phyloP scores from a whole-genome alignment of 768 basidiomycete genomes.

The Amanita thiersii region DNA sequence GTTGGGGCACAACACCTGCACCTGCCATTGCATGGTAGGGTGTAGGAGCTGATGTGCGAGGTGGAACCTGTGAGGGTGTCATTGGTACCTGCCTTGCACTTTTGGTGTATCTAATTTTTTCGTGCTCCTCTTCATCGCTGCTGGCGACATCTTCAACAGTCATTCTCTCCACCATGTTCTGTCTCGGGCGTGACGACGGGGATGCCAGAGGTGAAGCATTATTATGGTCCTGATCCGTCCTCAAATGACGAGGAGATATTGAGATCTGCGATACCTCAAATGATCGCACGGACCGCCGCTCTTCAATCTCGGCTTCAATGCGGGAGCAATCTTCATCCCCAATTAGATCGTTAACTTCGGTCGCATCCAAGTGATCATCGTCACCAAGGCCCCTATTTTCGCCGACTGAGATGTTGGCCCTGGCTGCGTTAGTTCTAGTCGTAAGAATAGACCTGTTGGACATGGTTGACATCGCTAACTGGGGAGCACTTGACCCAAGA shows the following conservation, averaged over 20 bases:
- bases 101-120: neutral
- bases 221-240: too few species aligned
- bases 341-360: conserved; percentile 25
- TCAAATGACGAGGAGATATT: conserved; percentile 5
- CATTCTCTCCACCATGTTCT: neutral
- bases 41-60: conserved; percentile 28
- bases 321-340: conserved; percentile 51
- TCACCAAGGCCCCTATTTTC: too few species aligned
- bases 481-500: conserved; percentile 26
- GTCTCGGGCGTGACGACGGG: conserved; percentile 1
- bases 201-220: too few species aligned
- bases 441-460: conserved; percentile 3
- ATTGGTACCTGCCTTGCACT: conserved; percentile 1
- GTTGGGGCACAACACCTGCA: conserved; percentile 5
- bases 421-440: conserved; percentile 1
- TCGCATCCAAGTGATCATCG: too few species aligned
- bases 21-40: conserved; percentile 21
- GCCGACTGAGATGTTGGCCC: neutral
- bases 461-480: neutral
- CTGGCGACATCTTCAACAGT: neutral
- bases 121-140: neutral
- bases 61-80: conserved; percentile 3
- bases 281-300: conserved; percentile 43
- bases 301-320: conserved; percentile 60
- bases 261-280: conserved; percentile 5